Base-by-base conservation (phyloP, 1,284 basidiomycete species). In the Austroboletus niveus region DNA sequence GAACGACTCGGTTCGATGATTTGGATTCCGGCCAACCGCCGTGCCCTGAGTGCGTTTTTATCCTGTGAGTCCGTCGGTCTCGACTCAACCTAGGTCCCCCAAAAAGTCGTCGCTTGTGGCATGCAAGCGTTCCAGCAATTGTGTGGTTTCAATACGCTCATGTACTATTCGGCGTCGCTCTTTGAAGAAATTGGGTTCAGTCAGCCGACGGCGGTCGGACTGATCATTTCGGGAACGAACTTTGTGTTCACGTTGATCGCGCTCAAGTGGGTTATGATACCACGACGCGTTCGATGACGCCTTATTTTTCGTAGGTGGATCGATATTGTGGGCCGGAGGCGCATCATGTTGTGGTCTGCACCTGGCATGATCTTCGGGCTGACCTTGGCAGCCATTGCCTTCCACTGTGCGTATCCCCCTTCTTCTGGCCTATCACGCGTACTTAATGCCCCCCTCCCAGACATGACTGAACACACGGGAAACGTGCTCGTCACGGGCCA, bases 101-200 rank as follows among this genome's bases (percentile, higher is more conserved):
- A 17, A 39, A 35, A 43, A 88, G 85, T 87, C 57, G 77, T 93
- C 34, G 87, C 81, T 8, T 89, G 86, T 59, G 88, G 87, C 32
- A 80, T 92, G 63, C 89, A 92, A 71, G 88, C 86, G 0, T 86
- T 85, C 67, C 90, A 93, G 62, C 89, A 92, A 65, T 74, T 92
- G 0, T 91, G 85, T 58, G 89, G 90, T 3, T 87, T 85, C 71
- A 85, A 85, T 59, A 83, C 82, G 0, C 75, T 87, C 50, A 87
- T 86, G 82, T 88, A 88, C 65, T 89, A 87, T 61, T 87, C 81
- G 22, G 85, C 88, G 3, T 89, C 88, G 0, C 76, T 92, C 20
- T 93, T 92, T 72, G 80, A 87, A 58, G 76, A 82, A 59, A 87
- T 92, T 47, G 90, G 90, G 0, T 92, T 92, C 69, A 73, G 87